Conservation (phyloP, 2,329 filamentous ascomycete genomes). For the Dactylellina haptotyla region DNA sequence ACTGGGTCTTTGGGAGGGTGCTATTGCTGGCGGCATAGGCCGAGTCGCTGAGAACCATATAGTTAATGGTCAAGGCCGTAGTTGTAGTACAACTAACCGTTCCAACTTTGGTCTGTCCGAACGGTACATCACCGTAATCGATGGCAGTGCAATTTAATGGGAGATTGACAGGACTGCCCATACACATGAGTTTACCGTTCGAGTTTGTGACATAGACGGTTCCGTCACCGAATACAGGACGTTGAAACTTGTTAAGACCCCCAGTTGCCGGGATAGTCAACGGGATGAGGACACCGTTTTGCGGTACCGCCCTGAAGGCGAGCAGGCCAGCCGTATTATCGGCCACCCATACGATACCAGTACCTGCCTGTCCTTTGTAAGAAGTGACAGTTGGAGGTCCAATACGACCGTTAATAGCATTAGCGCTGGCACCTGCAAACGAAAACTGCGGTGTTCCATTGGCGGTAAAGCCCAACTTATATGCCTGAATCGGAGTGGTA, state of each 20-base stretch:
- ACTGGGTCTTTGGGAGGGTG: constrained; percentile 54
- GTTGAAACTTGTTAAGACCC: constrained; percentile 68
- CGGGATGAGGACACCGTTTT: constrained; percentile 60
- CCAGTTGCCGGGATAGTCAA: constrained; percentile 67
- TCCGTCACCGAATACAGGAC: constrained; percentile 70
- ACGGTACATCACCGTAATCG: constrained; percentile 62
- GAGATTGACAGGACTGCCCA: constrained; percentile 68
- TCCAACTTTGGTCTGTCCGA: constrained; percentile 65
- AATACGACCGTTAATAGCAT: constrained; percentile 60
- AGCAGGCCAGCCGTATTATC: constrained; percentile 69
- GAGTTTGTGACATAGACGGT: constrained; percentile 67
- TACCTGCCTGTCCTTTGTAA: constrained; percentile 67
- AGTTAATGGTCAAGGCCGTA: constrained; percentile 63
- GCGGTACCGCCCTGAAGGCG: constrained; percentile 67
- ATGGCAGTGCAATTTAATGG: constrained; percentile 66
- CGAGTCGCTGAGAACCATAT: constrained; percentile 61
- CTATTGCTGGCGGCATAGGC: constrained; percentile 59
- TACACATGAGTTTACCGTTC: constrained; percentile 67
- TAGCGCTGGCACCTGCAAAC: constrained; percentile 9
- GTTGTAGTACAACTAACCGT: constrained; percentile 66
- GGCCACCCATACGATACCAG: constrained; percentile 68
- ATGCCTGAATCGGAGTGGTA: constrained; percentile 56
- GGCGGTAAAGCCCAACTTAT: constrained; percentile 60
- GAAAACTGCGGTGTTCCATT: constrained; percentile 34
- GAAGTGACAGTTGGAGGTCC: constrained; percentile 70